phyloP scores from a whole-genome alignment of 2,329 filamentous ascomycete species.

The Calonectria honghensis region DNA sequence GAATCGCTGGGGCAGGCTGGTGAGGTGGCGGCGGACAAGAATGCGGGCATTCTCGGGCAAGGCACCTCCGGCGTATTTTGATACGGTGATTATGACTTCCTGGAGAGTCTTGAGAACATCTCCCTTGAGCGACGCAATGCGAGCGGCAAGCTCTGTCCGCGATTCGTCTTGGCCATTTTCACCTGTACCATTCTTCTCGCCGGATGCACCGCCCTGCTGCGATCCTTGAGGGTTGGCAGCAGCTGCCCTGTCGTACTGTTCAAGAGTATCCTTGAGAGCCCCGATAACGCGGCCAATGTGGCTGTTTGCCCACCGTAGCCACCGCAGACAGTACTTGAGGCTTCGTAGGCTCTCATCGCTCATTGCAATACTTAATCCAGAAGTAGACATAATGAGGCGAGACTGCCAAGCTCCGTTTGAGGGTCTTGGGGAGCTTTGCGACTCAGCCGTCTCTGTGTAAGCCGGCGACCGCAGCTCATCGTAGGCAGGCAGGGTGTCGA shows the following conservation, averaged over 20 bases:
- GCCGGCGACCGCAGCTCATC: constrained; percentile 85
- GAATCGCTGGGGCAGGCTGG: constrained; percentile 89
- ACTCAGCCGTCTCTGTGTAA: constrained; percentile 77
- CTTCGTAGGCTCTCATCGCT: constrained; percentile 90
- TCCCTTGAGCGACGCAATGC: constrained; percentile 79
- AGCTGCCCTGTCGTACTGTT: constrained; percentile 83
- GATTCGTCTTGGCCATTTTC: constrained; percentile 53
- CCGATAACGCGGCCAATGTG: constrained; percentile 86
- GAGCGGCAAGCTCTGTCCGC: constrained; percentile 70
- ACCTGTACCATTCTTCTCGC: constrained; percentile 25
- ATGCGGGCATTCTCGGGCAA: constrained; percentile 91
- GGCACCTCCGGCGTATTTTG: constrained; percentile 92
- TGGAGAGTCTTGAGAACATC: constrained; percentile 88
- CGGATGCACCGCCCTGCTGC: constrained; percentile 38
- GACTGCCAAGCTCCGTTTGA: constrained; percentile 79
- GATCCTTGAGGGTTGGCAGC: constrained; percentile 34
- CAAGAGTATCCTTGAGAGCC: constrained; percentile 83
- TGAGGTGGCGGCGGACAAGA: constrained; percentile 88
- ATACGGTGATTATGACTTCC: constrained; percentile 88
- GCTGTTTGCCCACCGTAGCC: constrained; percentile 87
- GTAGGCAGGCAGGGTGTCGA: constrained; percentile 88
- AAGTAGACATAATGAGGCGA: constrained; percentile 91
- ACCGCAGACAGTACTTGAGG: constrained; percentile 87
- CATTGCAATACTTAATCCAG: constrained; percentile 92
- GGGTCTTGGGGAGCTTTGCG: constrained; percentile 55